Percentiles rank a stretch among this genome's conserved stretches.
Evolutionary conservation across 2,329 filamentous ascomycete genomes (phyloP).

Genomic region (Alternaria sp.): DNA sequence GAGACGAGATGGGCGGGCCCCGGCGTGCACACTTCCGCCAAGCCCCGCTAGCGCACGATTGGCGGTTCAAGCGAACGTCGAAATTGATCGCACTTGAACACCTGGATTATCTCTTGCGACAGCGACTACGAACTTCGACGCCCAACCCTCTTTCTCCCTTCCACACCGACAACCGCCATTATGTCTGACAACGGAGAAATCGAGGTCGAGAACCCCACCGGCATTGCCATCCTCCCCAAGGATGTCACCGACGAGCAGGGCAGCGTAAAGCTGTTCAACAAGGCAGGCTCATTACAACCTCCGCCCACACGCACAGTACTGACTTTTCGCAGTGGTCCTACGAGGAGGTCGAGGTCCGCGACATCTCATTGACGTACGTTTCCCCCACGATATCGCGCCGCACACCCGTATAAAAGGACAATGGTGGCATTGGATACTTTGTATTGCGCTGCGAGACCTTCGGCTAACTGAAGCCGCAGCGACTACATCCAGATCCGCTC

Average conservation of each 20-base stretch:
- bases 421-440: constrained; percentile 23
- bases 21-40: constrained; percentile 16
- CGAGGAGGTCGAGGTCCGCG: constrained; percentile 99
- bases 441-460: constrained; percentile 27
- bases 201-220: constrained; percentile 81
- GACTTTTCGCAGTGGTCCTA: constrained; percentile 72
- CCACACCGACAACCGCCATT: constrained; percentile 42
- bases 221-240: constrained; percentile 87
- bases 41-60: constrained; percentile 21
- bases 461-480: constrained; percentile 62
- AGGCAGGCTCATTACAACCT: constrained; percentile 48
- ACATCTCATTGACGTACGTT: constrained; percentile 98
- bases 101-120: constrained; percentile 26
- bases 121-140: constrained; percentile 39
- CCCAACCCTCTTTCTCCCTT: constrained; percentile 28
- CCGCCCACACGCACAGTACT: constrained; percentile 11
- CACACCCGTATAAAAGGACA: constrained; percentile 13
- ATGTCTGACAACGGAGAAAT: constrained; percentile 95
- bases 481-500: constrained; percentile 99
- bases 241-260: constrained; percentile 88
- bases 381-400: constrained; percentile 19
- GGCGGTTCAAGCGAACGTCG: constrained; percentile 22
- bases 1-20: not conserved
- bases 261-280: constrained; percentile 96
- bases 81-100: constrained; percentile 19